Base-by-base conservation (phyloP, 768 basidiomycete species). In the Galerina marginata region DNA sequence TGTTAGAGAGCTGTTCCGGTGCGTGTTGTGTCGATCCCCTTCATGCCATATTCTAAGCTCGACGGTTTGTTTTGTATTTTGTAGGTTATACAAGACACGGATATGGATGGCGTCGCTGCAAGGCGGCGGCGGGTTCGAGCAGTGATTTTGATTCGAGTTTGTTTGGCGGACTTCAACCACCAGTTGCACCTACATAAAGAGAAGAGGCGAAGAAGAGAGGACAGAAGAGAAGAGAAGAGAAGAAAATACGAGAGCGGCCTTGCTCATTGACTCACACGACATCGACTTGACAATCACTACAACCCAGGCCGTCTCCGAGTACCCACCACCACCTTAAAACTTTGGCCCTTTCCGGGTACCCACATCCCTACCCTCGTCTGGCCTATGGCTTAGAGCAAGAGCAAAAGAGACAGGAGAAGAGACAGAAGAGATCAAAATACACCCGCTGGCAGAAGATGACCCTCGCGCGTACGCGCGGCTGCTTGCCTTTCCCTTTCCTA, bases 81-180 rank as follows among this genome's bases (percentile, higher is more conserved):
- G 6, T 59, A 93, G 92, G 65, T 71, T 95, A 69, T 96, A 95
- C 77, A 97, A 97, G 80, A 96, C 95, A 39, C 81, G 95, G 44
- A 95, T 96, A 61, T 97, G 94, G 95, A 94, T 95, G 92, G 91
- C 93, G 33, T 93, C 92, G 29, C 81, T 92, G 47, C 86, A 87
- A 65, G 89, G 82, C 15, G 75, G 75, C 33, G 70, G 68, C 25
- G 75, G 72, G 37, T 80, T 69, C 55, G 80, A 81, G 57, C 77
- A 81, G 61, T 71, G 63, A 70, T 38, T 20, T 20, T 20, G 20
- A 20, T 20, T 20, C 20, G 20, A 20, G 2, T 20, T 20, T 20
- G 20, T 1, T 20, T 20, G 20, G 20, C 2, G 20, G 20, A 20
- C 20, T 20, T 2, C 20, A 20, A 20, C 20, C 20, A 6, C 29